Evolutionary conservation across 176 grass and related monocot species (phyloP), one percentile per base, ranked within the genome.

Genomic region (Oryza punctata): DNA sequence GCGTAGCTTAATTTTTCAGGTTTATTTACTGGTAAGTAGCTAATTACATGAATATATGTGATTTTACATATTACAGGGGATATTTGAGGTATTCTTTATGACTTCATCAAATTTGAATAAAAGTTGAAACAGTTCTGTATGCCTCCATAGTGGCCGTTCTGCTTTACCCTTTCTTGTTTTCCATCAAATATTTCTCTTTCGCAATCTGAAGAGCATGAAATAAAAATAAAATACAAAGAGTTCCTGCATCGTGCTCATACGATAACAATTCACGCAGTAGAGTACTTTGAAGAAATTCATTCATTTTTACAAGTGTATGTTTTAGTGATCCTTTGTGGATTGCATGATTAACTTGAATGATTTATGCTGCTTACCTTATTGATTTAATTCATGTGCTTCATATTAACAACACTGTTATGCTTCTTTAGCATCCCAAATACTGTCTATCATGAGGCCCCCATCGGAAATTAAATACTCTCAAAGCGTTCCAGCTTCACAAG

Each of bases 341-440:
- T 81, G 8, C 29, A 73, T n/a, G 43, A 10, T 19, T 65, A 76
- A 87, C 49, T 46, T 80, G 37, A 41, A 29, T 80, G 63, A 73
- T 8, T 68, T 80, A 21, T 19, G 0, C 63, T 85, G 15, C n/a
- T 75, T 79, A 44, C 12, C 19, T 71, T 70, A 52, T 74, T 35
- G 25, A 28, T 80, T 44, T 72, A 47, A 76, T 61, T 74, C 27
- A 67, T 57, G 30, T 81, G 7, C 13, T 59, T 64, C 43, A 25
- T 67, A 72, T 57, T 87, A 70, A 52, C 54, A 41, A 77, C 26
- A 14, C 50, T 37, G 21, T 1, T 25, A 37, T 86, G 21, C 83
- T n/a, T 88, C n/a, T 90, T 21, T 78, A 93, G 91, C 82, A 28
- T 86, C 64, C 57, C 82, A 88, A 67, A 93, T 93, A 75, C 40